Conservation (phyloP, 2,329 filamentous ascomycete species). For the Colletotrichum neosansevieriae region DNA sequence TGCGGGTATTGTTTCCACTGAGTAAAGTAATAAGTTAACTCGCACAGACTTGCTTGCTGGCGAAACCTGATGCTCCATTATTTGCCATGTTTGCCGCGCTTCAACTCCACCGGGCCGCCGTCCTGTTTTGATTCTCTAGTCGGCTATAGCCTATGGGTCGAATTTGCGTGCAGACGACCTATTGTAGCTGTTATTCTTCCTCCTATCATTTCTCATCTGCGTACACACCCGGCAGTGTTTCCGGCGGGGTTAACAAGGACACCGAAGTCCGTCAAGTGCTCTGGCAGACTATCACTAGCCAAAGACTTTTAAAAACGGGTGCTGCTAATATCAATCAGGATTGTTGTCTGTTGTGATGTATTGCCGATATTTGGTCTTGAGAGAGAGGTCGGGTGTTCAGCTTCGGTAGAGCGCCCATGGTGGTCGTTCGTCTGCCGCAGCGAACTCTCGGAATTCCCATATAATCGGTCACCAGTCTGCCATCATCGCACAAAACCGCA, state of each 20-base stretch:
- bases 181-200: not conserved
- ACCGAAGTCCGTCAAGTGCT: not conserved
- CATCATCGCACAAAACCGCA: conserved; percentile 1
- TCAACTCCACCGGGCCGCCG: not conserved
- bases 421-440: not conserved
- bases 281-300: no score
- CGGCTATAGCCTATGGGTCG: not conserved
- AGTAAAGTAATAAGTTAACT: conserved; percentile 22
- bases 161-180: not conserved
- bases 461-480: not conserved
- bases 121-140: not conserved
- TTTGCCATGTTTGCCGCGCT: conserved; percentile 4
- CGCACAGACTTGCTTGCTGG: no score
- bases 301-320: no score
- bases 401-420: not conserved
- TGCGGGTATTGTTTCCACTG: conserved; percentile 16
- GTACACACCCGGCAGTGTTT: not conserved
- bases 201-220: not conserved
- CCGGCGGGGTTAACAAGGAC: not conserved
- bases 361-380: not conserved
- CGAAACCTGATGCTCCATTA: no score
- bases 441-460: not conserved
- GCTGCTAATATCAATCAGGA: no score
- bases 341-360: not conserved
- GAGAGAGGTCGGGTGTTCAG: no score